Percentiles rank a stretch among this genome's conserved stretches.
These are phyloP conservation scores for Oryza longistaminata DNA, from an alignment of 176 grass and related monocot species.

Conservation along the genomic window DNA sequence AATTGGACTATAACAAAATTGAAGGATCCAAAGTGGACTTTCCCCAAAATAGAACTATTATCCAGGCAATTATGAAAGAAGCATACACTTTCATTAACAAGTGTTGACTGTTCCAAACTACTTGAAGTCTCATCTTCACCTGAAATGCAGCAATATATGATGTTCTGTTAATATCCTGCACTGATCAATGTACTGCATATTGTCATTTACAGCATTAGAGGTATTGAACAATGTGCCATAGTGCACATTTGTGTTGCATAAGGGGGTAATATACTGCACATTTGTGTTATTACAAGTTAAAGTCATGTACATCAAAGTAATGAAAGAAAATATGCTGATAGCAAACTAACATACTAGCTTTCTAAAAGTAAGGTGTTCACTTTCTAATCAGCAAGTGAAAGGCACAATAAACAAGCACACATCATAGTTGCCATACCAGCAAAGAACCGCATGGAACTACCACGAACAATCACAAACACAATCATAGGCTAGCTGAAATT, in stretches of 20 bases:
- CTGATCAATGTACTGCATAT: not conserved
- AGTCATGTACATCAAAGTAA: not conserved
- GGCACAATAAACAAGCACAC: not conserved
- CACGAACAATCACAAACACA: too few species aligned
- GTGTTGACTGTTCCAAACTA: conserved; percentile 70
- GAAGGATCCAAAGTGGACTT: not conserved
- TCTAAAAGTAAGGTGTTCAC: not conserved
- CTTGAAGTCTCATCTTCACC: conserved; percentile 70
- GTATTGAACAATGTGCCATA: conserved; percentile 3
- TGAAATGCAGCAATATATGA: conserved; percentile 48
- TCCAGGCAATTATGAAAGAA: not conserved
- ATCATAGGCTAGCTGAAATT: too few species aligned
- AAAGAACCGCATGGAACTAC: too few species aligned
- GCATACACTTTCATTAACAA: conserved; percentile 66
- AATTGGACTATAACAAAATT: not conserved
- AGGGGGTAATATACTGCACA: not conserved
- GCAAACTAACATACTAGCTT: conserved; percentile 1
- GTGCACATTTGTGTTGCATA: not conserved
- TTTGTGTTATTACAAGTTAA: not conserved
- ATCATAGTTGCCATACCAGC: too few species aligned
- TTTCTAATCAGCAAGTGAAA: not conserved
- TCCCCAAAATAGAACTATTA: not conserved
- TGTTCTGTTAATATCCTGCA: conserved; percentile 1
- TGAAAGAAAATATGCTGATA: not conserved
- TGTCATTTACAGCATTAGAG: conserved; percentile 8